Base-by-base conservation (phyloP, 768 basidiomycete genomes). In the Gloeophyllum trabeum region DNA sequence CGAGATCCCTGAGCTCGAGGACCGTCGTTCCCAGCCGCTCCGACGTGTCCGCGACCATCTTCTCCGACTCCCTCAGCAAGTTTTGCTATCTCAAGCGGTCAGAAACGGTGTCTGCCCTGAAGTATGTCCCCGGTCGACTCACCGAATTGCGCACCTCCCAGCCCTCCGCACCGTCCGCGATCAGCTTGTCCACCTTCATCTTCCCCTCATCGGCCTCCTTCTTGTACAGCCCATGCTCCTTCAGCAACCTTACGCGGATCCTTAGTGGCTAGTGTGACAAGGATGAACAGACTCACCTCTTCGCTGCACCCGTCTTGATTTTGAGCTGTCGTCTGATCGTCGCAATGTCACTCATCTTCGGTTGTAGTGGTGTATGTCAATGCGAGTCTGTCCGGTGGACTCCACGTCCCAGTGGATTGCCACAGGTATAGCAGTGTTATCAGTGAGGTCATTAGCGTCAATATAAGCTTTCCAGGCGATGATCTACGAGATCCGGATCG, bases 81-180 rank as follows among this genome's bases (percentile, higher is more conserved):
- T 70, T 73, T 42, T 58, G 67, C 86, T 89, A 53, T 41, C 22
- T 26, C 24, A 20, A 24, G 24, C 16, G 7, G 10, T 18, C 16
- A 28, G 16, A 18, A 35, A 19, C 20, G 7, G 36, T 10, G 10
- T 19, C n/a, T 19, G 19, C 18, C 39, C 16, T 18, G 24, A 43
- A 10, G 10, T 19, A 36, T 12, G 45, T 23, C 6, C 10, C 20
- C 1, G 22, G 26, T 14, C 49, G 38, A 64, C 80, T 50, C 56
- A 85, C 86, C 53, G 70, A 74, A 59, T 79, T 87, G 59, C 75
- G 84, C 55, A 82, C 63, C 43, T 85, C 78, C 84, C 83, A 89
- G 32, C 76, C 77, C 48, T 87, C 73, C 10, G 63, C 59, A 39
- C 61, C 72, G 40, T 75, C 72, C 7, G 70, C 71, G 44, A 73